These are phyloP conservation scores for Combretum micranthum DNA, from an alignment of 345 rosid genomes.

Conservation along the genomic window DNA sequence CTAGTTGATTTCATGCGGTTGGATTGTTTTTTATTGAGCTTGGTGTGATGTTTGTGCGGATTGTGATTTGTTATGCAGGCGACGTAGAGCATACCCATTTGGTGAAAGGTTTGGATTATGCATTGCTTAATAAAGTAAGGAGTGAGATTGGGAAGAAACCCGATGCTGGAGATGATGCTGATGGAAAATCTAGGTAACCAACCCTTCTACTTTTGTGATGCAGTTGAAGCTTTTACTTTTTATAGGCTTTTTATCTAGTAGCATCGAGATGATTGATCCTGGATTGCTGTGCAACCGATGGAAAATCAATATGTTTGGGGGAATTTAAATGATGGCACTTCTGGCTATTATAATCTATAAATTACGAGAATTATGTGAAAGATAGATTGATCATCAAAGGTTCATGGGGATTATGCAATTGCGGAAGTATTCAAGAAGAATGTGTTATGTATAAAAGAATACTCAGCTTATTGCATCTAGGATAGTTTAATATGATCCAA, in stretches of 20 bases:
- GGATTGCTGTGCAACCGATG: background rate
- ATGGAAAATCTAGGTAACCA: conserved; percentile 59
- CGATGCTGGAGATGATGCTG: conserved; percentile 57
- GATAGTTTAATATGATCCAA: too few species aligned
- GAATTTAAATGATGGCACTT: too few species aligned
- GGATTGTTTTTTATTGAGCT: background rate
- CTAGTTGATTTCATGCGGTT: background rate
- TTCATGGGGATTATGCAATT: too few species aligned
- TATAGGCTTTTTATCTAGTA: background rate
- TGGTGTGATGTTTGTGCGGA: background rate
- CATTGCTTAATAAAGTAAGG: conserved; percentile 77
- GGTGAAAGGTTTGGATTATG: conserved; percentile 97
- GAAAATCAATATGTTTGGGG: too few species aligned
- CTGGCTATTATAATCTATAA: too few species aligned
- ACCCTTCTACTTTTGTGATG: background rate
- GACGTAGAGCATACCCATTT: conserved; percentile 97
- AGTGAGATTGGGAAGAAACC: conserved; percentile 93
- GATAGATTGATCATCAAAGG: too few species aligned
- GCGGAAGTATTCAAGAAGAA: too few species aligned
- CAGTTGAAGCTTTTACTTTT: background rate
- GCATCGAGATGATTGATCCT: background rate
- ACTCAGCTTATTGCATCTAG: too few species aligned
- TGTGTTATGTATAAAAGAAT: too few species aligned
- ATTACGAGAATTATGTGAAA: too few species aligned
- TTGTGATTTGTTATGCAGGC: conserved; percentile 34